Evolutionary conservation across 176 grass and related monocot species (phyloP).

Genomic region (Hordeum vulgare): DNA sequence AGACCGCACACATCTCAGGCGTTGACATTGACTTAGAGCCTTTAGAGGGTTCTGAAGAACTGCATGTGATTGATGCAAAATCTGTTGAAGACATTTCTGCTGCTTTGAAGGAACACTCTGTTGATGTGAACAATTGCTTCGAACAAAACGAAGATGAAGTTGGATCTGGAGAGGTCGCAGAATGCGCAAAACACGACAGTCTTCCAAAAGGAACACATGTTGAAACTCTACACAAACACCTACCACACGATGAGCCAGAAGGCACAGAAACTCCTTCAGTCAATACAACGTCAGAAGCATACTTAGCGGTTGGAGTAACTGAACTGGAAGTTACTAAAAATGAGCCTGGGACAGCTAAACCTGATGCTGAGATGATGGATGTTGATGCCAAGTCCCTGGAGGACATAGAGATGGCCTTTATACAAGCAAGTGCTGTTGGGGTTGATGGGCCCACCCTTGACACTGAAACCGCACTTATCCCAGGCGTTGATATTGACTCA

Average conservation of each 20-base stretch:
- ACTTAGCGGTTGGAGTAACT: conserved; percentile 12
- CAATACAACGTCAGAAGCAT: not conserved
- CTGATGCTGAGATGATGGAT: conserved; percentile 33
- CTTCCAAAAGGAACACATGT: not conserved
- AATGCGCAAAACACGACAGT: not conserved
- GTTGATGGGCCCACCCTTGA: conserved; percentile 19
- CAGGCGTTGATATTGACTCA: conserved; percentile 4
- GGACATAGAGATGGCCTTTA: conserved; percentile 50
- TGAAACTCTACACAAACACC: not conserved
- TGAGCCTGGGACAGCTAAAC: not conserved
- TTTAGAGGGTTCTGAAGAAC: not conserved
- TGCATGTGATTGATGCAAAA: conserved; percentile 63
- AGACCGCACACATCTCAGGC: not conserved
- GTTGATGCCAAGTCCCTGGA: conserved; percentile 52
- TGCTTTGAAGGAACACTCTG: conserved; percentile 31
- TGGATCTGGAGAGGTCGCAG: conserved; percentile 3
- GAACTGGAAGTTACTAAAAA: not conserved
- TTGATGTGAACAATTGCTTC: not conserved
- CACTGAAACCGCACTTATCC: not conserved
- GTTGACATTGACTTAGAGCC: conserved; percentile 9
- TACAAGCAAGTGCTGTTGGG: conserved; percentile 34
- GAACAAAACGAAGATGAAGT: conserved; percentile 22
- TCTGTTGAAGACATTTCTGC: conserved; percentile 49
- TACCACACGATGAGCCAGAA: conserved; percentile 2
- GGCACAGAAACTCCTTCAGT: not conserved